Conservation (phyloP, 2,329 filamentous ascomycete species). For the Pseudogymnoascus sp. region DNA sequence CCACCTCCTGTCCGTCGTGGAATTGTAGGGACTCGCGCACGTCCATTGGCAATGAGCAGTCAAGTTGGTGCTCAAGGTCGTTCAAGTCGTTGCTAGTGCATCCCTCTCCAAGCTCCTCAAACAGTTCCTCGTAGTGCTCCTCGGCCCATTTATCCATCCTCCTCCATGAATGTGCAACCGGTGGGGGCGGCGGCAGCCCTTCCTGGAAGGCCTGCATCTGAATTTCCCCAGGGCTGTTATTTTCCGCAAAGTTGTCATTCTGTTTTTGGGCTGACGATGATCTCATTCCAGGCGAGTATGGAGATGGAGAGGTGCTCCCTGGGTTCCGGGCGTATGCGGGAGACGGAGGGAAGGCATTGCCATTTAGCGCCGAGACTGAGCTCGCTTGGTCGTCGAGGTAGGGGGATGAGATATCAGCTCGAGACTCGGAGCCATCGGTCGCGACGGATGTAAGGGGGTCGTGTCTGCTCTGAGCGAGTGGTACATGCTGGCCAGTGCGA, state of each 20-base stretch:
- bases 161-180: constrained; percentile 82
- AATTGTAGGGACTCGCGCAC: constrained; percentile 83
- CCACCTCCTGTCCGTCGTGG: constrained; percentile 96
- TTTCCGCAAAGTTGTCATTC: constrained; percentile 57
- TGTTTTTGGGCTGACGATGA: constrained; percentile 64
- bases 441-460: constrained; percentile 79
- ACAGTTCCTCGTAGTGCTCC: constrained; percentile 90
- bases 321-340: constrained; percentile 35
- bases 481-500: constrained; percentile 82
- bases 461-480: constrained; percentile 74
- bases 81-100: constrained; percentile 93
- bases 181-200: constrained; percentile 81
- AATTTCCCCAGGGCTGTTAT: constrained; percentile 71
- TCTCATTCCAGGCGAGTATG: constrained; percentile 85
- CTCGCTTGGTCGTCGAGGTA: constrained; percentile 65
- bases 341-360: constrained; percentile 48
- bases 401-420: constrained; percentile 70
- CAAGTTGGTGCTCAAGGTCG: constrained; percentile 90
- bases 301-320: constrained; percentile 53
- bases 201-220: constrained; percentile 95
- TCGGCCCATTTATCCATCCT: constrained; percentile 93
- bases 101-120: constrained; percentile 85
- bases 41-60: constrained; percentile 88
- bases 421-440: constrained; percentile 78
- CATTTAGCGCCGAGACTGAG: constrained; percentile 44